Percentiles rank a stretch among this genome's conserved stretches.
phyloP scores from a whole-genome alignment of 2,329 filamentous ascomycete genomes.

The Xylaria hypoxylon region DNA sequence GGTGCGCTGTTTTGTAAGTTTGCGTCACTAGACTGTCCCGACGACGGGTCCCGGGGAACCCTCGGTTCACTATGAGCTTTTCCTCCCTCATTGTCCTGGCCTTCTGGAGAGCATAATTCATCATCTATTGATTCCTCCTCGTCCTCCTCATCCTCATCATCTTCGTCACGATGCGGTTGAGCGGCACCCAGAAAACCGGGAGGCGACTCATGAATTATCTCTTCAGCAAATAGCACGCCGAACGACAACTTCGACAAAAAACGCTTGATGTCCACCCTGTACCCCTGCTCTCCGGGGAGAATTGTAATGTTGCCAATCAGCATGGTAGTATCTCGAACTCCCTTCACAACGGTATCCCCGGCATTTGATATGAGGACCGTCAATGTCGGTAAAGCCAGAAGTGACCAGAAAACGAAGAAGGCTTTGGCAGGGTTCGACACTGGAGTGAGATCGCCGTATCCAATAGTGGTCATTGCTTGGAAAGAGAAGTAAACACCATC shows the following conservation, averaged over 20 bases:
- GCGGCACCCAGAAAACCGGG: slow-evolving; percentile 58
- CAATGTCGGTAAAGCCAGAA: slow-evolving; percentile 88
- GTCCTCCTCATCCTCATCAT: slow-evolving; percentile 39
- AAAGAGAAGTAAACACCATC: slow-evolving; percentile 88
- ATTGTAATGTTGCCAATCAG: slow-evolving; percentile 70
- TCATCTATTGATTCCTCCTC: slow-evolving; percentile 43
- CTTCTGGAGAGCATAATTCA: slow-evolving; percentile 46
- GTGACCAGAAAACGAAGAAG: slow-evolving; percentile 94
- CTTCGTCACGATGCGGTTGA: slow-evolving; percentile 42
- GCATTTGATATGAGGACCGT: slow-evolving; percentile 88
- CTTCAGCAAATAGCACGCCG: slow-evolving; percentile 57
- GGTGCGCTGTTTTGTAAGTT: neutral
- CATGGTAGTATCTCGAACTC: slow-evolving; percentile 66
- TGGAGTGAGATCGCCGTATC: slow-evolving; percentile 84
- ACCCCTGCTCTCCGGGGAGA: slow-evolving; percentile 66
- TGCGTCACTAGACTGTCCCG: neutral
- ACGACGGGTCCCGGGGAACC: neutral
- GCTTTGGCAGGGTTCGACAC: slow-evolving; percentile 81
- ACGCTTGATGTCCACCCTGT: slow-evolving; percentile 60
- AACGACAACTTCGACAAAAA: slow-evolving; percentile 57
- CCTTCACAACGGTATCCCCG: slow-evolving; percentile 82
- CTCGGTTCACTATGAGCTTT: neutral
- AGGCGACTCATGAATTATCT: slow-evolving; percentile 53
- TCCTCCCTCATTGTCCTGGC: slow-evolving; percentile 1
- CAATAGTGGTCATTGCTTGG: slow-evolving; percentile 83